A percentile compares a stretch with the other conserved stretches of the same genome.
These are phyloP conservation scores for Magnusiomyces fungicola DNA, from an alignment of 1,139 yeast genomes.

Conservation along the genomic window DNA sequence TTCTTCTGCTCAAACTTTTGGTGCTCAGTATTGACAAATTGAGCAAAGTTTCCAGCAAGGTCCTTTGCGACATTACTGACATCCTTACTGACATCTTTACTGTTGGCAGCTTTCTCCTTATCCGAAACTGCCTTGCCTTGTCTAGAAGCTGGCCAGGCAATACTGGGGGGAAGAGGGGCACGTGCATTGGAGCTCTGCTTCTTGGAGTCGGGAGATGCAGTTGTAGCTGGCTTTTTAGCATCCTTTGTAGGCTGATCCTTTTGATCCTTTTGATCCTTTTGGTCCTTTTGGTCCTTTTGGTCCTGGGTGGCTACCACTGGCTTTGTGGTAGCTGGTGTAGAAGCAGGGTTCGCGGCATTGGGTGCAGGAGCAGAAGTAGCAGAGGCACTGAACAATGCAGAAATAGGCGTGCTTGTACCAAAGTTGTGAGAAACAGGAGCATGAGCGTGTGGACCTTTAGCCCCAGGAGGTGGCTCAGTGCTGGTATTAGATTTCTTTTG, in stretches of 20 bases:
- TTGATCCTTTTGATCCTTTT: too few species aligned
- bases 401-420: slow-evolving; percentile 15
- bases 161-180: slow-evolving; percentile 16
- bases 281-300: too few species aligned
- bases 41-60: slow-evolving; percentile 30
- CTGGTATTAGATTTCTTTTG: slow-evolving; percentile 15
- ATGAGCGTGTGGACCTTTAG: slow-evolving; percentile 3
- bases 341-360: background rate
- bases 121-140: slow-evolving; percentile 9
- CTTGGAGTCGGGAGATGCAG: background rate
- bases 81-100: background rate
- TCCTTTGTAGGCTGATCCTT: slow-evolving; percentile 4
- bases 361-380: background rate
- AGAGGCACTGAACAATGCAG: slow-evolving; percentile 13
- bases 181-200: slow-evolving; percentile 6
- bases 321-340: background rate
- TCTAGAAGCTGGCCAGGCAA: slow-evolving; percentile 11
- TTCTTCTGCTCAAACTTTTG: slow-evolving; percentile 29
- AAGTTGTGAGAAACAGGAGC: slow-evolving; percentile 6
- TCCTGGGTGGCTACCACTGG: slow-evolving; percentile 5
- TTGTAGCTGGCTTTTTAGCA: background rate
- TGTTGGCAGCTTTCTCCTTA: slow-evolving; percentile 4
- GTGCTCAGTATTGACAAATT: slow-evolving; percentile 32
- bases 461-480: slow-evolving; percentile 3
- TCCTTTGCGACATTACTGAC: slow-evolving; percentile 25